Base-by-base conservation (phyloP, 169 alveolate species). In the Cryptosporidium andersoni region DNA sequence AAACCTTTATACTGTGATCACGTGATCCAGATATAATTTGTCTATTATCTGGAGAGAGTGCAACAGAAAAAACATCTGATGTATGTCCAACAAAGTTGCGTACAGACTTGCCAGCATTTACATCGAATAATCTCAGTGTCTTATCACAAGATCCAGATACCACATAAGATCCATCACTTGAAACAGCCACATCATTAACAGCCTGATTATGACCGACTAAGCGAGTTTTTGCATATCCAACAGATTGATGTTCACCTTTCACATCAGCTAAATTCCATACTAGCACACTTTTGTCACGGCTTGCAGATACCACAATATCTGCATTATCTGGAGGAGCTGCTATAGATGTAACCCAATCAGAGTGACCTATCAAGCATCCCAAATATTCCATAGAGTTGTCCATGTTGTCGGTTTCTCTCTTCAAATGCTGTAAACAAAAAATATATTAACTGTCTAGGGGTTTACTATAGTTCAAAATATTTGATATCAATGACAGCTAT, bases 1-100 rank as follows among this genome's bases (percentile, higher is more conserved):
- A 97, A 40, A 64, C 89, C 89, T 94, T 96, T 82, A 98, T 95
- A 82, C 97, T 94, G 82, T 95, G 95, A 93, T 98, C 99, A 82
- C 99, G 95, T 58, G 97, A 93, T 34, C 99, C 99, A n/a, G 99
- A 95, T 60, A 97, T 97, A 85, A 98, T 98, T 92, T 97, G 98
- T 68, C 99, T 94, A 94, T 97, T 97, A 90, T 98, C 99, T 12
- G 98, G 99, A 81, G 98, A 95, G 92, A 98, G 95, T 12, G 98
- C 98, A 65, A 96, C 99, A 74, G 98, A 94, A 94, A 93, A 92
- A 80, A 96, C 98, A 89, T 96, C 98, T 82, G 94, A 91, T 40
- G 96, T 93, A 91, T 96, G 98, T 52, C 98, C 98, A 88, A 90
- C 92, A 92, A 95, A 96, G 60, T 95, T 92, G 80, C 97, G 94